Conservation (phyloP, 2,329 filamentous ascomycete genomes). For the Penicillium sp. region DNA sequence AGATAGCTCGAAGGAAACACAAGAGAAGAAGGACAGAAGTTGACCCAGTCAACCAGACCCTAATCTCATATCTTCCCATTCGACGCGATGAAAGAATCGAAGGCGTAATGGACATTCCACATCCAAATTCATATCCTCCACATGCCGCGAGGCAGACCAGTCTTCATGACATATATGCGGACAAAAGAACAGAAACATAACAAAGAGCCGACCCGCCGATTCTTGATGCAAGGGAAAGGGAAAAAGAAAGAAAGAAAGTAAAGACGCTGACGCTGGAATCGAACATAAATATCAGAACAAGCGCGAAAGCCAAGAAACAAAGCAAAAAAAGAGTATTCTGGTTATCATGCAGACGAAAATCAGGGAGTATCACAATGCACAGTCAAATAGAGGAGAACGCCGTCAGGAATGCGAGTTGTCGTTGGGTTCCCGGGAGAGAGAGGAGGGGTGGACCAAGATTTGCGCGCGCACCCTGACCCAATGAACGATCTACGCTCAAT, state of each 20-base stretch:
- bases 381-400: constrained; percentile 51
- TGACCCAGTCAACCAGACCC: constrained; percentile 18
- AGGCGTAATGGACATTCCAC: constrained; percentile 37
- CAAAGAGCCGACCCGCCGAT: constrained; percentile 51
- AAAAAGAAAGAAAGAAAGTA: constrained; percentile 23
- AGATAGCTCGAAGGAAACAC: constrained; percentile 30
- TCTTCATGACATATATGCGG: constrained; percentile 51
- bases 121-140: constrained; percentile 45
- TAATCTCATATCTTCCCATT: constrained; percentile 1
- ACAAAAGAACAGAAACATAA: constrained; percentile 37
- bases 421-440: constrained; percentile 25
- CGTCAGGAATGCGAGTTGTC: constrained; percentile 45
- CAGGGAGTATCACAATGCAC: constrained; percentile 45
- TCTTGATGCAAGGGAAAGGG: constrained; percentile 42
- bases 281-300: constrained; percentile 42
- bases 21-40: constrained; percentile 13
- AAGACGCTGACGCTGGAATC: constrained; percentile 53
- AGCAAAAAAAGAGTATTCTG: constrained; percentile 19
- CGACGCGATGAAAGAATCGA: constrained; percentile 34
- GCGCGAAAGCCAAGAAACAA: constrained; percentile 24
- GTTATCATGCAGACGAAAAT: constrained; percentile 38
- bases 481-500: constrained; percentile 23
- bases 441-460: background rate
- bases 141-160: constrained; percentile 52
- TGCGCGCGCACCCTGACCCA: background rate